Evolutionary conservation across 1,139 yeast genomes (phyloP), one percentile per base, ranked within the genome.

Genomic region (Suhomyces terraborum): DNA sequence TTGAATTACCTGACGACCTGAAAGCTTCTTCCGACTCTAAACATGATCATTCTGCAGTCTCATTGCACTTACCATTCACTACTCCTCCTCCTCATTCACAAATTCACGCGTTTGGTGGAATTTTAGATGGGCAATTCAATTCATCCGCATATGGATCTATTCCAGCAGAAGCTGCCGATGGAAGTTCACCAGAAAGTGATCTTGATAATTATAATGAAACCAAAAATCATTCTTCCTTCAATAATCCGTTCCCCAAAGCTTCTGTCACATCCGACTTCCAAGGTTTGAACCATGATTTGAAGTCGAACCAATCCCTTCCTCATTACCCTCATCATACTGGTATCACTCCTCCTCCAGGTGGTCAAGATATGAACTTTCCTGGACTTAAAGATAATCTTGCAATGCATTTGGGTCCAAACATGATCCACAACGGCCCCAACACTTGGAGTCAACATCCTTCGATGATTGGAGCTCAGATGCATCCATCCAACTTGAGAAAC

Each of bases 1-100:
- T 68, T 48, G 71, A 65, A 42, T 55, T 66, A 30, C 73, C 74
- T 4, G 47, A 41, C 5, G 42, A 39, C 18, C 8, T 23, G 23
- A 21, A 25, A 12, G 29, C 25, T 8, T 29, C 32, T 18, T 41
- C 31, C 8, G 31, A 30, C 14, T 24, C 39, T 18, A n/a, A 35
- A 20, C 8, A 17, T 29, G 27, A 22, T 36, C 13, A 32, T 8
- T 16, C 28, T 14, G 27, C 27, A 6, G 35, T 34, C 16, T 19
- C 32, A 25, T 47, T 58, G 39, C 56, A 59, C 32, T 47, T 55
- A 28, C 62, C 63, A 17, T 61, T 59, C 40, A 50, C 61, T 17
- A 54, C 64, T 6, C 59, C 66, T 27, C 61, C 62, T n/a, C 46
- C 51, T 27, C 26, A 38, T 20, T 36, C 40, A 4, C 45, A 35